These are phyloP conservation scores for Cinnamomum chago DNA, from an alignment of 164 flowering plant genomes.

Conservation along the genomic window DNA sequence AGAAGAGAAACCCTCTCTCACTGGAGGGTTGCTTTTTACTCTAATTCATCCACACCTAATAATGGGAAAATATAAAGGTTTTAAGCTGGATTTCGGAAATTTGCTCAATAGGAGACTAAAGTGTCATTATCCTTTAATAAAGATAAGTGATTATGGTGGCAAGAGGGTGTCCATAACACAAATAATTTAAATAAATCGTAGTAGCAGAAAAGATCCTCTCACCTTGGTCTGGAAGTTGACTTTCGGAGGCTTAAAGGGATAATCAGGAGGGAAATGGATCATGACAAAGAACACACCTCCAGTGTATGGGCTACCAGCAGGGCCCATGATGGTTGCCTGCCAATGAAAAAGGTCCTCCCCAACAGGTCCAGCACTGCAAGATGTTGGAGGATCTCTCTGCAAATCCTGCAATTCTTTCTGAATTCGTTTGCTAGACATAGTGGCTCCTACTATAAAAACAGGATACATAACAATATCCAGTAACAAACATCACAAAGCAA, in stretches of 20 bases:
- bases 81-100: too few species aligned
- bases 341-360: conserved; percentile 32
- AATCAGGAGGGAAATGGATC: conserved; percentile 30
- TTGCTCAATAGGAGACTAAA: too few species aligned
- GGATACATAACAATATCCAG: not conserved
- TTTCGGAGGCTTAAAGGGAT: conserved; percentile 33
- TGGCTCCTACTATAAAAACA: conserved; percentile 2
- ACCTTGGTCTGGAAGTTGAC: conserved; percentile 33
- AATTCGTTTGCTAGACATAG: conserved; percentile 29
- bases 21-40: too few species aligned
- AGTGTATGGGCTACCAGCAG: conserved; percentile 23
- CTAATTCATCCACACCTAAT: too few species aligned
- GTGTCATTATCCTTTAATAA: too few species aligned
- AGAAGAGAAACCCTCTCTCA: too few species aligned
- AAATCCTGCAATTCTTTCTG: conserved; percentile 30
- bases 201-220: too few species aligned
- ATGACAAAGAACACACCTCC: conserved; percentile 30
- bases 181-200: not conserved
- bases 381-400: conserved; percentile 30
- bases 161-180: not conserved
- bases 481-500: too few species aligned
- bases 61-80: too few species aligned
- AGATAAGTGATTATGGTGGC: too few species aligned
- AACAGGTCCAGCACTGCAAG: conserved; percentile 30
- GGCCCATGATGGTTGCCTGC: conserved; percentile 35